Conservation (phyloP, 257 asterid genomes). For the Verbena officinalis region DNA sequence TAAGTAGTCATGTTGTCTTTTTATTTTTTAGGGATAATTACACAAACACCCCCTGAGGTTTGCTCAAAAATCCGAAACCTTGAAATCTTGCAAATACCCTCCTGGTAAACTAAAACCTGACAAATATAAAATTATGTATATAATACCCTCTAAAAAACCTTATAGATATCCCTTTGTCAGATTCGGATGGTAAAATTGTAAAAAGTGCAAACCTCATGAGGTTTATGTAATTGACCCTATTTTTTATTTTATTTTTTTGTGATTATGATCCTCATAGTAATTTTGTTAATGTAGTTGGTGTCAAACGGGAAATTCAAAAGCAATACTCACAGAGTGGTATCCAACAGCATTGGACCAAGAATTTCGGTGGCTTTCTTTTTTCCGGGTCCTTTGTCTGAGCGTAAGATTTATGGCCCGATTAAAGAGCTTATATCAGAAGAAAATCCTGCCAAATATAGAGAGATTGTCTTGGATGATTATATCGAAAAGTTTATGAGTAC, state of each 20-base stretch:
- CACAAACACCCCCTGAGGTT: too few species aligned
- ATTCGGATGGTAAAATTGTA: too few species aligned
- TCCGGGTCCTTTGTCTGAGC: constrained; percentile 5
- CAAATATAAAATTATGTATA: too few species aligned
- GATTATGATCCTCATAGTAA: neutral
- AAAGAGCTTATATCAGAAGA: constrained; percentile 51
- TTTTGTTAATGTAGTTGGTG: constrained; percentile 32
- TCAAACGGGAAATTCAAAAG: constrained; percentile 52
- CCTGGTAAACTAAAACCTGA: too few species aligned
- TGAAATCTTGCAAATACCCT: too few species aligned
- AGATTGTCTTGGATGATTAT: constrained; percentile 38
- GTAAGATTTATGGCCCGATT: constrained; percentile 43
- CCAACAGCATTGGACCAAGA: constrained; percentile 44
- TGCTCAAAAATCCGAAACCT: too few species aligned
- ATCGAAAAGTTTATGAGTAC: neutral
- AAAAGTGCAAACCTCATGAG: too few species aligned
- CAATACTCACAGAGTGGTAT: constrained; percentile 45
- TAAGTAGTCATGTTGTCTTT: constrained; percentile 10
- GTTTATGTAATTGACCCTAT: too few species aligned
- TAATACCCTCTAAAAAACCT: too few species aligned
- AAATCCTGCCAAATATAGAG: constrained; percentile 44
- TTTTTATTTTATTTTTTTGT: neutral
- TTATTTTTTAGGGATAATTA: too few species aligned
- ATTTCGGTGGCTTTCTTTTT: constrained; percentile 48
- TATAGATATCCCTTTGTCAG: too few species aligned